phyloP scores from a whole-genome alignment of 1,284 basidiomycete genomes.

The Retiboletus flavoniger region DNA sequence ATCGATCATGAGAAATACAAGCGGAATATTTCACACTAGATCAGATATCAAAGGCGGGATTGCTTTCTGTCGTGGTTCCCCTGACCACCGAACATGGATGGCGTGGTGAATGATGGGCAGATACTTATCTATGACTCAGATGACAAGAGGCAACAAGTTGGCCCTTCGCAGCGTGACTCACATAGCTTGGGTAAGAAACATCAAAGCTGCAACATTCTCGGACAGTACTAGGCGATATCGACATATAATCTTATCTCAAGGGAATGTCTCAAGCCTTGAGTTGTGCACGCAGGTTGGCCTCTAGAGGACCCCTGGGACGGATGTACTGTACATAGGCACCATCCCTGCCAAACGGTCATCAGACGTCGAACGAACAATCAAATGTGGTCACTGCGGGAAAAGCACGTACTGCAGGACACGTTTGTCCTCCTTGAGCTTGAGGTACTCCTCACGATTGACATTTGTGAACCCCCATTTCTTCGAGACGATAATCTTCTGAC shows the following conservation, averaged over 20 bases:
- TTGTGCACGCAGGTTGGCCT: slow-evolving; percentile 83
- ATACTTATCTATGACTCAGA: slow-evolving; percentile 2
- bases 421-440: slow-evolving; percentile 86
- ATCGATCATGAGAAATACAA: slow-evolving; percentile 18
- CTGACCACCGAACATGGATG: slow-evolving; percentile 72
- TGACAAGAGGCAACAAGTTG: background rate
- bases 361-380: background rate
- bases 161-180: slow-evolving; percentile 2
- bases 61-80: slow-evolving; percentile 77
- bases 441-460: slow-evolving; percentile 89
- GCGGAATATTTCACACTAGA: slow-evolving; percentile 19
- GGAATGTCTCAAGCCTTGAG: slow-evolving; percentile 55
- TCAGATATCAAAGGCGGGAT: slow-evolving; percentile 17
- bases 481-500: slow-evolving; percentile 98
- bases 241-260: slow-evolving; percentile 3
- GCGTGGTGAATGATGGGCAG: slow-evolving; percentile 74
- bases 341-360: slow-evolving; percentile 50
- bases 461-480: slow-evolving; percentile 99
- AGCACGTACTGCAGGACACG: slow-evolving; percentile 76
- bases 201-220: slow-evolving; percentile 20
- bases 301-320: slow-evolving; percentile 81
- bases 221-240: slow-evolving; percentile 23
- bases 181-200: slow-evolving; percentile 1
- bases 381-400: background rate
- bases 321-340: slow-evolving; percentile 89